These are phyloP conservation scores for Capronia americana DNA, from an alignment of 2,329 filamentous ascomycete species.

Conservation along the genomic window DNA sequence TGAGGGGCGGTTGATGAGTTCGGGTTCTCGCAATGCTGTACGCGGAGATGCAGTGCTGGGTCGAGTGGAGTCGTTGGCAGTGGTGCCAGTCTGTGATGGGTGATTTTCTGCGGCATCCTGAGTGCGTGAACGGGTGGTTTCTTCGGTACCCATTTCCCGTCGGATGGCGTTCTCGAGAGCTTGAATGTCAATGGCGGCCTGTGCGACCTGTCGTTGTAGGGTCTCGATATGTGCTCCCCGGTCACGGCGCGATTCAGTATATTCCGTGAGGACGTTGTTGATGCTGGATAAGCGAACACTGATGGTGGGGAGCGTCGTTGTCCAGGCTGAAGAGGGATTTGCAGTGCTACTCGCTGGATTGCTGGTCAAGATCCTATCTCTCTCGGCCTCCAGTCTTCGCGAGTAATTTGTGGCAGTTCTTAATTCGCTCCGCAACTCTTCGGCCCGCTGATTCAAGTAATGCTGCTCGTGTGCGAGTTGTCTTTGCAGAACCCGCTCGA, in stretches of 20 bases:
- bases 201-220: constrained; percentile 36
- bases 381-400: constrained; percentile 26
- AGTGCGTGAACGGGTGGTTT: neutral
- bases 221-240: constrained; percentile 34
- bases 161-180: constrained; percentile 28
- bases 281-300: constrained; percentile 19
- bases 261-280: constrained; percentile 28
- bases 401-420: constrained; percentile 26
- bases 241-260: constrained; percentile 25
- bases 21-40: neutral
- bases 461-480: constrained; percentile 35
- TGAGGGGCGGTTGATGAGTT: constrained; percentile 8
- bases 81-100: neutral
- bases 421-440: constrained; percentile 35
- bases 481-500: constrained; percentile 34
- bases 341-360: constrained; percentile 8
- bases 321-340: constrained; percentile 29
- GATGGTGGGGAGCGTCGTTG: constrained; percentile 34
- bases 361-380: constrained; percentile 24
- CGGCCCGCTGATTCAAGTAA: constrained; percentile 32
- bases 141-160: neutral
- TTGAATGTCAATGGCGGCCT: constrained; percentile 32
- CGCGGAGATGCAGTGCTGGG: neutral
- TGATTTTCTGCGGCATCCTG: constrained; percentile 7
- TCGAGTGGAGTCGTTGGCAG: neutral